Evolutionary conservation across 129 eudicot genomes (phyloP).

Genomic region (Flaveria bidentis): DNA sequence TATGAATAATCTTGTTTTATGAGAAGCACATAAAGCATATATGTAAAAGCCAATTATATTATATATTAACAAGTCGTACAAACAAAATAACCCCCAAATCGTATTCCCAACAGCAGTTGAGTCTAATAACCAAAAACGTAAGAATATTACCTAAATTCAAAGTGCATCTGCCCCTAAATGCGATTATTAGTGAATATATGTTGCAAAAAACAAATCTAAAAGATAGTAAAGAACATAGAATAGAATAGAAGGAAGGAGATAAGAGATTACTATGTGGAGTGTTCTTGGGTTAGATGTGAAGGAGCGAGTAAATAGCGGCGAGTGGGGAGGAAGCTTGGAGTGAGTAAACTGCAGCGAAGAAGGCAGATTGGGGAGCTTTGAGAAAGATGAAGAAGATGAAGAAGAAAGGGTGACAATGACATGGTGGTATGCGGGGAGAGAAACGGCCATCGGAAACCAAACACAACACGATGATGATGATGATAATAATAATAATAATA

Average conservation of each 20-base stretch:
- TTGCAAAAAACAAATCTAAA: no score
- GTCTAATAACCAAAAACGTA: no score
- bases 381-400: slow-evolving; percentile 29
- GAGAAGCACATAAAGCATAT: not conserved
- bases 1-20: not conserved
- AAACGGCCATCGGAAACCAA: slow-evolving; percentile 55
- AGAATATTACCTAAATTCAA: no score
- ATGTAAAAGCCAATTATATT: not conserved
- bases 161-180: no score
- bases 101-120: no score
- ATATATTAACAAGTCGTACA: no score
- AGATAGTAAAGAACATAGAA: not conserved
- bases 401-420: not conserved
- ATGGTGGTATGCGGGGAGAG: slow-evolving; percentile 21
- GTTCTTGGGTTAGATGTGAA: slow-evolving; percentile 31
- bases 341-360: slow-evolving; percentile 42
- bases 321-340: slow-evolving; percentile 7
- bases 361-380: slow-evolving; percentile 28
- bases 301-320: slow-evolving; percentile 4
- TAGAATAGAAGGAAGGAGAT: not conserved
- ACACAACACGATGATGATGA: no score
- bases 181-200: no score
- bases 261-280: slow-evolving; percentile 40
- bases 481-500: no score
- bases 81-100: no score